Evolutionary conservation across 345 rosid species (phyloP), one percentile per base, ranked within the genome.

Genomic region (Dipteronia dyeriana): DNA sequence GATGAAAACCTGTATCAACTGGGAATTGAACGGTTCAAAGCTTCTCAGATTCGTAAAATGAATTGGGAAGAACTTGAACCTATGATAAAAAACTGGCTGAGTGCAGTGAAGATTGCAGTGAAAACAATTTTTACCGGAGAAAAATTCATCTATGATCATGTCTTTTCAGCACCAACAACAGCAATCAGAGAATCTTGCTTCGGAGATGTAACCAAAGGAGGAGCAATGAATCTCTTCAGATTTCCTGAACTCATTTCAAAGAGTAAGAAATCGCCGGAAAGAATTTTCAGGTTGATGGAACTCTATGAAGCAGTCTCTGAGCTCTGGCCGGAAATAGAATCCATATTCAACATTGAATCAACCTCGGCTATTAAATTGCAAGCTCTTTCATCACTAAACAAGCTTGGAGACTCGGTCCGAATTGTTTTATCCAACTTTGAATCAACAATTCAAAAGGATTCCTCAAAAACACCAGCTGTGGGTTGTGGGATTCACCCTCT

Each of bases 401-500:
- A 87, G 69, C 90, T 94, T 23, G 88, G 91, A 4, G 86, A 85
- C 11, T 83, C 91, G 0, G 84, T 85, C 29, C 81, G 78, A 5
- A 74, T 72, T 16, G 83, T 87, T 59, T 79, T 94, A 22, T 70
- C 76, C 3, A 88, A 87, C 17, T 90, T 94, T 59, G 91, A 87
- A 54, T 75, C 89, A 16, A 78, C 87, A 9, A 81, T 96, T 75
- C 87, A 84, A 23, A 92, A 89, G 47, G 91, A 88, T 78, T 79
- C 85, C 0, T 82, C 91, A 1, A 92, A 85, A 79, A 56, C 75
- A 19, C 66, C 65, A 2, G 82, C 82, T 8, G 78, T 87, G 17
- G 97, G 98, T 6, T 95, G 94, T 23, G 94, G 94, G 47, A 81
- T 96, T 80, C 98, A 92, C 64, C 95, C 86, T 10, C 86, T 92